These are phyloP conservation scores for Fusarium irregulare DNA, from an alignment of 2,329 filamentous ascomycete genomes.

Conservation along the genomic window DNA sequence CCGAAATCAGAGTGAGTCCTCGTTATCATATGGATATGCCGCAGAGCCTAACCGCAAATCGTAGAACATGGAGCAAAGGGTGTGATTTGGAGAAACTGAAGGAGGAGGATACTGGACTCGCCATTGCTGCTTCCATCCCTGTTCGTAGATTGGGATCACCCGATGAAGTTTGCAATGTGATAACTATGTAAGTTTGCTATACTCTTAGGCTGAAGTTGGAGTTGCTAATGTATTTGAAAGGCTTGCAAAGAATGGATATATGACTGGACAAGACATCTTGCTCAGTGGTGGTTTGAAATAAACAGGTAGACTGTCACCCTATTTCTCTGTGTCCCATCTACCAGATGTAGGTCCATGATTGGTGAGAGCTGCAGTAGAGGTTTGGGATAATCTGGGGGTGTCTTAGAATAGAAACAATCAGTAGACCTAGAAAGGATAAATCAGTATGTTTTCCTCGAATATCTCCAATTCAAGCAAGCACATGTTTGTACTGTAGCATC, in stretches of 20 bases:
- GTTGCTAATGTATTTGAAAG: not conserved
- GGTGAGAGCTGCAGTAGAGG: too few species aligned
- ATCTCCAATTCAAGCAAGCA: not conserved
- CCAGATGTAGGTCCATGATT: not conserved
- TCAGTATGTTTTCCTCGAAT: not conserved
- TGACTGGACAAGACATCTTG: conserved; percentile 24
- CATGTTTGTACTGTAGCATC: not conserved
- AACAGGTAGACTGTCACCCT: not conserved
- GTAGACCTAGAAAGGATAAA: not conserved
- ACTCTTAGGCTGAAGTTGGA: too few species aligned
- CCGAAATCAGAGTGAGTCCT: conserved; percentile 45
- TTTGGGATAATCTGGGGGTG: too few species aligned
- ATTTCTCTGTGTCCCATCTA: too few species aligned
- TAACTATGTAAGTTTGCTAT: conserved; percentile 47
- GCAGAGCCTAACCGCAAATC: too few species aligned
- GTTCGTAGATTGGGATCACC: conserved; percentile 51
- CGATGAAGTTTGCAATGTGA: conserved; percentile 51
- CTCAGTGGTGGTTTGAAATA: conserved; percentile 18
- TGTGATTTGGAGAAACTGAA: conserved; percentile 48
- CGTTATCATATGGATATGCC: too few species aligned
- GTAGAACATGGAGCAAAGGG: conserved; percentile 43
- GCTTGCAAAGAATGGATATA: conserved; percentile 23
- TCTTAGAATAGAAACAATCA: not conserved
- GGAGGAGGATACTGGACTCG: conserved; percentile 49
- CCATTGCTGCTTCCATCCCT: conserved; percentile 50